phyloP scores from a whole-genome alignment of 2,329 filamentous ascomycete species.

The Hypoxylon sp. region DNA sequence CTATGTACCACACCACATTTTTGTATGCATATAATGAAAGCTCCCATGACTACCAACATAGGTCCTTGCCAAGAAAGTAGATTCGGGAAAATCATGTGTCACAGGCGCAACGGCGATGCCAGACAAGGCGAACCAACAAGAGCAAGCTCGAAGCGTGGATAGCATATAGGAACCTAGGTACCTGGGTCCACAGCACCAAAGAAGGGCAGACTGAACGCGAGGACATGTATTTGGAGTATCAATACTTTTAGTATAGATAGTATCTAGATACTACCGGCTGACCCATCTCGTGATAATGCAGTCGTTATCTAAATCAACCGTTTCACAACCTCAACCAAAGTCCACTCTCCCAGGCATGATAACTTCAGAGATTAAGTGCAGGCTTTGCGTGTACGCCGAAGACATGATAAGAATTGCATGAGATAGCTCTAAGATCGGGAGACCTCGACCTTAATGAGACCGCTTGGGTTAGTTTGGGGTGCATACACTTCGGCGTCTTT shows the following conservation, averaged over 20 bases:
- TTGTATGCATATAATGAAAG: constrained; percentile 44
- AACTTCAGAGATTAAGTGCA: constrained; percentile 27
- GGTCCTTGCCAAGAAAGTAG: neutral
- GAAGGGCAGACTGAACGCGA: neutral
- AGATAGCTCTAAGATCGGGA: constrained; percentile 60
- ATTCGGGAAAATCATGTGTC: neutral
- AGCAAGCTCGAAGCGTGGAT: neutral
- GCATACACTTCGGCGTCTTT: constrained; percentile 96
- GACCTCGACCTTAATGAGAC: constrained; percentile 94
- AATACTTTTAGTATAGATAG: constrained; percentile 30
- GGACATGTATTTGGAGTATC: constrained; percentile 19
- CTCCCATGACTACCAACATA: constrained; percentile 35
- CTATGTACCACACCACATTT: constrained; percentile 47
- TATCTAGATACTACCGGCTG: constrained; percentile 39
- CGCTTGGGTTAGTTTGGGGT: constrained; percentile 92
- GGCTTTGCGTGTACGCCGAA: constrained; percentile 38
- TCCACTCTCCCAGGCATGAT: constrained; percentile 24
- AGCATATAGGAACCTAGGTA: too few relatives aligned
- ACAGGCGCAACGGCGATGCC: neutral
- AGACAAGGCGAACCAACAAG: neutral
- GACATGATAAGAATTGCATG: constrained; percentile 35
- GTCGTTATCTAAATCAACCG: constrained; percentile 4
- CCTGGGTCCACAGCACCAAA: neutral
- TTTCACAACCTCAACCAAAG: constrained; percentile 15
- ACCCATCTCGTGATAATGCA: constrained; percentile 11